Evolutionary conservation across 1,139 yeast genomes (phyloP).

Genomic region (Kodamaea suecica): DNA sequence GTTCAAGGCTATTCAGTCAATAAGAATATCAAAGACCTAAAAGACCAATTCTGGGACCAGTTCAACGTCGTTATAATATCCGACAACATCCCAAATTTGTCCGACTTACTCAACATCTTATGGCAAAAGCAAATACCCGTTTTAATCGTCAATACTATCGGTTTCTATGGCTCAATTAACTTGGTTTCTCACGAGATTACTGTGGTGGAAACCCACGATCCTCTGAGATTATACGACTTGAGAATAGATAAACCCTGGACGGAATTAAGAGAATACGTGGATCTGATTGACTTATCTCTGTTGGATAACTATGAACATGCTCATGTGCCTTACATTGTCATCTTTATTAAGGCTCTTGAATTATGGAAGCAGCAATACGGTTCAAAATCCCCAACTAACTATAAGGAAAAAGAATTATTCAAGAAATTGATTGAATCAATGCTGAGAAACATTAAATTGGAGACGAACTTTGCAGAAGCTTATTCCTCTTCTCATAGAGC

Average conservation of each 20-base stretch:
- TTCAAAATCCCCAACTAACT: slow-evolving; percentile 37
- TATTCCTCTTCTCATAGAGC: slow-evolving; percentile 55
- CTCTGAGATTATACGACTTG: slow-evolving; percentile 61
- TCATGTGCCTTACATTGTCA: slow-evolving; percentile 70
- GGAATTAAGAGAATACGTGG: slow-evolving; percentile 54
- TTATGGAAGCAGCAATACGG: slow-evolving; percentile 38
- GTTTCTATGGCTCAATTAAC: slow-evolving; percentile 67
- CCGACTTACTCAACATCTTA: slow-evolving; percentile 32
- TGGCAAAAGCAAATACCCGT: slow-evolving; percentile 53
- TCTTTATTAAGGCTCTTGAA: slow-evolving; percentile 56
- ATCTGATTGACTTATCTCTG: slow-evolving; percentile 45
- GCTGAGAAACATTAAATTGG: slow-evolving; percentile 38
- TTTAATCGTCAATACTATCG: slow-evolving; percentile 50
- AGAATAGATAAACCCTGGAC: slow-evolving; percentile 76
- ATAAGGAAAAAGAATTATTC: slow-evolving; percentile 49
- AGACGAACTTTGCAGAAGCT: slow-evolving; percentile 74
- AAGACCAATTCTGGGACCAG: slow-evolving; percentile 42
- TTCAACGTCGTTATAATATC: slow-evolving; percentile 55
- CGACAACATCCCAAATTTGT: slow-evolving; percentile 21
- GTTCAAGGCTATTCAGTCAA: slow-evolving; percentile 40
- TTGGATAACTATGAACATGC: slow-evolving; percentile 55
- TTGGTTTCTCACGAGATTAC: slow-evolving; percentile 52
- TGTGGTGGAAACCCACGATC: slow-evolving; percentile 74
- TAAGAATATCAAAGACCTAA: slow-evolving; percentile 10
- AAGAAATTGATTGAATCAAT: slow-evolving; percentile 35